Conservation (phyloP, 192 early-diverging fungal genomes). For the Coemansia sp. region DNA sequence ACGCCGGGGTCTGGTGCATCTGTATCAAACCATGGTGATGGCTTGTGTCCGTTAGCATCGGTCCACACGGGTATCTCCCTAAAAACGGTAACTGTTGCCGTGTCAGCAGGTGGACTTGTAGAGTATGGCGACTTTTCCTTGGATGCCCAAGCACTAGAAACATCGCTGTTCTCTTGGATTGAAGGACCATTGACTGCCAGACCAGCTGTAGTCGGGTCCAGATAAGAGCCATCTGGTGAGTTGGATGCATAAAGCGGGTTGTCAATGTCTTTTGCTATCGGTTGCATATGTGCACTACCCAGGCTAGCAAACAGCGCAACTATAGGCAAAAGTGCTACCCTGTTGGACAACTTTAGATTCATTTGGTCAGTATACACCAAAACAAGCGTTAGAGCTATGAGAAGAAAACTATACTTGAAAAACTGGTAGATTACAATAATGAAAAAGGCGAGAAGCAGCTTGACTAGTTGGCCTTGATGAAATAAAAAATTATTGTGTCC, state of each 20-base stretch:
- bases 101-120: neutral
- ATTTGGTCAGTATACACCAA: neutral
- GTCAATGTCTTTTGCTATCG: neutral
- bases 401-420: neutral
- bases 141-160: too few species aligned
- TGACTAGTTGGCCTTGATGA: neutral
- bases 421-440: neutral
- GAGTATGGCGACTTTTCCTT: neutral
- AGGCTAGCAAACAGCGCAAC: neutral
- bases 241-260: conserved; percentile 2
- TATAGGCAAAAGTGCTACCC: neutral
- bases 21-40: neutral
- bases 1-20: neutral
- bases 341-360: neutral
- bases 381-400: neutral
- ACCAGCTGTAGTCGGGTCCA: neutral
- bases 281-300: neutral
- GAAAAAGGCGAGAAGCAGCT: neutral
- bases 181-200: neutral
- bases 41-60: neutral
- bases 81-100: neutral
- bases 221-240: neutral
- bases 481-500: neutral
- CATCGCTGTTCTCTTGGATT: neutral
- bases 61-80: neutral